phyloP scores from a whole-genome alignment of 2,329 filamentous ascomycete species.

The Diaporthe australafricana region DNA sequence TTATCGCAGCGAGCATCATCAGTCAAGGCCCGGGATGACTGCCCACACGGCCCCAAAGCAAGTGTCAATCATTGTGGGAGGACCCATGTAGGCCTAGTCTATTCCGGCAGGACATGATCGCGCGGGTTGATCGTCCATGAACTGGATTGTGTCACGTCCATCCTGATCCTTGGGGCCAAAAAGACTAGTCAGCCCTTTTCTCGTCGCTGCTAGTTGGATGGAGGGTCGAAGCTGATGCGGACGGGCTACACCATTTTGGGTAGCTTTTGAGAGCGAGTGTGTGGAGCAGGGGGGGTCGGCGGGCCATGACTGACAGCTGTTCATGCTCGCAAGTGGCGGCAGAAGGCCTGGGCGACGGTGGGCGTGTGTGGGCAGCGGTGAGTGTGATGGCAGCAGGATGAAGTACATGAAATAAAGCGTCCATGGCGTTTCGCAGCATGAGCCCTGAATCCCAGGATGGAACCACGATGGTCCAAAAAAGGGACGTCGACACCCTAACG shows the following conservation, averaged over 20 bases:
- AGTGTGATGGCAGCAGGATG: conserved; percentile 25
- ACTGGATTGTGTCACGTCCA: conserved; percentile 14
- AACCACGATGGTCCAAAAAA: conserved; percentile 9
- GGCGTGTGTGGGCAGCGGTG: conserved; percentile 22
- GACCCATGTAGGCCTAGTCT: conserved; percentile 25
- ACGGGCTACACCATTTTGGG: conserved; percentile 13
- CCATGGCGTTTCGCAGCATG: conserved; percentile 24
- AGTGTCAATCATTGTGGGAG: background rate
- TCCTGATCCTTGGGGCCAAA: conserved; percentile 28
- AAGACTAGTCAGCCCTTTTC: conserved; percentile 27
- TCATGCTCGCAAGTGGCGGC: conserved; percentile 25
- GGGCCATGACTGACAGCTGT: conserved; percentile 28
- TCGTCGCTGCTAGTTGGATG: conserved; percentile 6
- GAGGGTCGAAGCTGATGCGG: background rate
- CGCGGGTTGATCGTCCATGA: conserved; percentile 3
- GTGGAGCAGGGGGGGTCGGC: conserved; percentile 26
- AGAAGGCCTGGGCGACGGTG: conserved; percentile 21
- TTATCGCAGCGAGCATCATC: conserved; percentile 13
- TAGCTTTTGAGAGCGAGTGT: conserved; percentile 29
- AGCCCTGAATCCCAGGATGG: conserved; percentile 19
- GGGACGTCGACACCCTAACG: conserved; percentile 16
- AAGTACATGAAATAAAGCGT: conserved; percentile 29
- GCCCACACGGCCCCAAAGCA: conserved; percentile 10
- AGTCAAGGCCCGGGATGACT: background rate
- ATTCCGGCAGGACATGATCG: conserved; percentile 23